phyloP scores from a whole-genome alignment of 106 monocot genomes.

The Platanthera guangdongensis region DNA sequence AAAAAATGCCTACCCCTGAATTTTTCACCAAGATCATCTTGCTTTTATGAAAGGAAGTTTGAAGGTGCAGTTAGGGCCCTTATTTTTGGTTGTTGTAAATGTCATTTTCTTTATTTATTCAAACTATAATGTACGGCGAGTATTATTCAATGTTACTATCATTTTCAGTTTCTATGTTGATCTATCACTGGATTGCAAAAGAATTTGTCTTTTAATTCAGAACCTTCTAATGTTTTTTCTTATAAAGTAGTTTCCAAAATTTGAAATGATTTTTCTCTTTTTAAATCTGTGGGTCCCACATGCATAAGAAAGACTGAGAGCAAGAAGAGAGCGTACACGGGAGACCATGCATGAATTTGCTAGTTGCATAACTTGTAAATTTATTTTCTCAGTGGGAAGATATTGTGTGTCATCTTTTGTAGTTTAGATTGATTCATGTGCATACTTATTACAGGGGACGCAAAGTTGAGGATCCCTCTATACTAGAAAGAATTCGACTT shows the following conservation, averaged over 20 bases:
- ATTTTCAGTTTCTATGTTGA: background rate
- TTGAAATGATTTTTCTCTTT: too few species aligned
- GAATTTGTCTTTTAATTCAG: background rate
- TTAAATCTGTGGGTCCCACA: too few species aligned
- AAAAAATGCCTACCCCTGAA: background rate
- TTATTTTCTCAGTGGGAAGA: background rate
- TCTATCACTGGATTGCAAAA: background rate
- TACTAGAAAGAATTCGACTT: constrained; percentile 79
- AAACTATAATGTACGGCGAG: background rate
- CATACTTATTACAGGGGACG: constrained; percentile 49
- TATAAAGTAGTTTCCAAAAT: background rate
- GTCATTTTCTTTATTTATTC: background rate
- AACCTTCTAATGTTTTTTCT: background rate
- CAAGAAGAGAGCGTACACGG: too few species aligned
- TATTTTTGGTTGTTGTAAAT: background rate
- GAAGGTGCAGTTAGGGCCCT: background rate
- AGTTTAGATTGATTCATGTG: background rate
- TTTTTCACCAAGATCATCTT: background rate
- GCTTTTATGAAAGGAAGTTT: background rate
- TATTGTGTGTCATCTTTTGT: background rate
- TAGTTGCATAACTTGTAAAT: too few species aligned
- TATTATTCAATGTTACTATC: background rate
- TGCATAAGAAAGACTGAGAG: too few species aligned
- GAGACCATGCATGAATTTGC: too few species aligned
- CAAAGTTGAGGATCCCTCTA: constrained; percentile 82